These are phyloP conservation scores for Antrodiella citrinella DNA, from an alignment of 768 basidiomycete species.

Conservation along the genomic window DNA sequence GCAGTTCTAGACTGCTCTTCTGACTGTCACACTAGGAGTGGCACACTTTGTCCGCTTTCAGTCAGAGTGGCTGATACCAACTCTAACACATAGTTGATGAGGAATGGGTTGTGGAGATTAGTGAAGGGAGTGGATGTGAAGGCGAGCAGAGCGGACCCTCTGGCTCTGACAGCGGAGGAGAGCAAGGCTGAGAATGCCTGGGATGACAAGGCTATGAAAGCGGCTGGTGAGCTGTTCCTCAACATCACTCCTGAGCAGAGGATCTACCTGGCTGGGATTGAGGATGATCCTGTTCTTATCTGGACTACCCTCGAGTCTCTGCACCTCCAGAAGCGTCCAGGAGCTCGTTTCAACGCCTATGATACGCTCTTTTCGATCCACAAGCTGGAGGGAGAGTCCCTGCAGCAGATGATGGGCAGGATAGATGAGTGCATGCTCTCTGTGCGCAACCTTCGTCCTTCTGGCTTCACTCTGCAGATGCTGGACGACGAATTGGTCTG, in stretches of 20 bases:
- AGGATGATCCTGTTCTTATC: conserved; percentile 2
- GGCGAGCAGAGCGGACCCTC: no score
- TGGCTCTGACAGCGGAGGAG: no score
- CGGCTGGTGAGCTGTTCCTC: conserved; percentile 4
- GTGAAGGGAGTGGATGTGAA: no score
- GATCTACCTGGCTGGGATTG: conserved; percentile 1
- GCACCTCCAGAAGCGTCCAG: conserved; percentile 2
- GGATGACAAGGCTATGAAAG: conserved; percentile 4
- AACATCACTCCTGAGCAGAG: conserved; percentile 2
- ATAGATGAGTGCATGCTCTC: not conserved
- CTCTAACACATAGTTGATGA: no score
- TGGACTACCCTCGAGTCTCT: conserved; percentile 3
- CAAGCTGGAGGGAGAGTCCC: not conserved
- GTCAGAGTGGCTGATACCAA: no score
- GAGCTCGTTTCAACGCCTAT: not conserved
- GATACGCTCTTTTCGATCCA: not conserved
- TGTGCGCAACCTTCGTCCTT: not conserved
- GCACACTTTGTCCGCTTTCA: no score
- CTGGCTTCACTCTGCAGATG: not conserved
- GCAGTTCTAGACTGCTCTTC: no score
- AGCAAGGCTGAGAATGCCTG: no score
- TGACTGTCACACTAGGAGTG: no score
- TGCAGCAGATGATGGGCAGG: not conserved
- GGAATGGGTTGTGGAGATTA: no score
- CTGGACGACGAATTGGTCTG: not conserved